Conservation (phyloP, 2,329 filamentous ascomycete species). For the Dothideomycetidae sp. region DNA sequence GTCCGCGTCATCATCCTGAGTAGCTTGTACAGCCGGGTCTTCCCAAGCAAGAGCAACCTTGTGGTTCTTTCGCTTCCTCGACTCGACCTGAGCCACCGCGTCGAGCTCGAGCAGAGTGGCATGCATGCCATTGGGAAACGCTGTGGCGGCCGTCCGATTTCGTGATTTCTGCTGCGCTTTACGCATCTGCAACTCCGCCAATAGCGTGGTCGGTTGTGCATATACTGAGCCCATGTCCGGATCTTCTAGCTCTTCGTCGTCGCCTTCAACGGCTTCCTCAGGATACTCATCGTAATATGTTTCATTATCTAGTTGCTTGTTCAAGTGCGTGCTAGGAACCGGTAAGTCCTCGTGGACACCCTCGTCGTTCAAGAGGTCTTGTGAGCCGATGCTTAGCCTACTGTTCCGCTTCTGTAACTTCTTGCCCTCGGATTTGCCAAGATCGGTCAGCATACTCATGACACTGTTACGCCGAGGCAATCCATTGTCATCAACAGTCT, state of each 20-base stretch:
- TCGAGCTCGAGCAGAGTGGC: slow-evolving; percentile 84
- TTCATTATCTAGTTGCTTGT: slow-evolving; percentile 22
- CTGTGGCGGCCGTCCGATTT: slow-evolving; percentile 51
- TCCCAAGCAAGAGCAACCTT: slow-evolving; percentile 88
- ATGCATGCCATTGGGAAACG: slow-evolving; percentile 65
- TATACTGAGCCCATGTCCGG: slow-evolving; percentile 38
- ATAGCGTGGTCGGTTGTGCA: slow-evolving; percentile 71
- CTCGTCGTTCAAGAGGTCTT: slow-evolving; percentile 14
- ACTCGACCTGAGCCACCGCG: slow-evolving; percentile 73
- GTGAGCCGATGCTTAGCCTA: slow-evolving; percentile 19
- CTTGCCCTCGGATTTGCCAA: slow-evolving; percentile 18
- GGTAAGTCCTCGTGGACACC: slow-evolving; percentile 6
- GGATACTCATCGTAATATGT: slow-evolving; percentile 29
- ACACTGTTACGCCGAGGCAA: slow-evolving; percentile 16
- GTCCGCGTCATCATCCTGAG: slow-evolving; percentile 32
- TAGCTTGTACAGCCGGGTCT: slow-evolving; percentile 34
- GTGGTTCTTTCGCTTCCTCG: slow-evolving; percentile 56
- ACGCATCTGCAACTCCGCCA: slow-evolving; percentile 81
- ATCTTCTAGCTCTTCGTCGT: slow-evolving; percentile 27
- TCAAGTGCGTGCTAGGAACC: slow-evolving; percentile 18
- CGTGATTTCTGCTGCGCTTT: slow-evolving; percentile 79
- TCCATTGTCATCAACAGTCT: background rate
- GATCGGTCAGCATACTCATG: slow-evolving; percentile 20
- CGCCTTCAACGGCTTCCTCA: slow-evolving; percentile 33
- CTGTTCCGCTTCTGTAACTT: slow-evolving; percentile 23